Percentiles rank a stretch among this genome's conserved stretches.
Evolutionary conservation across 345 rosid genomes (phyloP).

Genomic region (Hibiscus tridactylites): DNA sequence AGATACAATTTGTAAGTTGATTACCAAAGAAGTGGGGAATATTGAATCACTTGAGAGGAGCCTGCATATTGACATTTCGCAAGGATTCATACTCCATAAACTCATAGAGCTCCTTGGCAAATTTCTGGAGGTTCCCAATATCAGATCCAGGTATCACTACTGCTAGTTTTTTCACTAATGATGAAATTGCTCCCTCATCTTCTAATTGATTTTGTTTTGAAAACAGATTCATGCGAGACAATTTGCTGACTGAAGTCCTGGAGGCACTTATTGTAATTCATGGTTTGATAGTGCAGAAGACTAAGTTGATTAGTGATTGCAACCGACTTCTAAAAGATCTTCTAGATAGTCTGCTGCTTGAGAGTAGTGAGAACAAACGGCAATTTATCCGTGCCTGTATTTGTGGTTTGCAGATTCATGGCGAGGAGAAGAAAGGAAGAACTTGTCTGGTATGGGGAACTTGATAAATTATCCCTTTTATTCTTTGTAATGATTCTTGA

Average conservation of each 20-base stretch:
- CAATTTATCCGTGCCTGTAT: conserved; percentile 94
- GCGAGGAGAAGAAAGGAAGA: conserved; percentile 76
- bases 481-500: background rate
- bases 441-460: conserved; percentile 58
- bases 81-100: conserved; percentile 96
- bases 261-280: conserved; percentile 95
- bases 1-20: conserved; percentile 64
- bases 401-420: conserved; percentile 80
- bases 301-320: conserved; percentile 93
- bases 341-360: conserved; percentile 87
- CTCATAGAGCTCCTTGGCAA: conserved; percentile 91
- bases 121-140: conserved; percentile 83
- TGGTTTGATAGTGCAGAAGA: conserved; percentile 95
- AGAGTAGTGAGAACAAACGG: conserved; percentile 88
- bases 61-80: conserved; percentile 91
- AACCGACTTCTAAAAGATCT: conserved; percentile 85
- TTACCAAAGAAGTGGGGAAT: conserved; percentile 83
- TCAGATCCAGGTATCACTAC: conserved; percentile 66
- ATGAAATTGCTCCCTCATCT: conserved; percentile 11
- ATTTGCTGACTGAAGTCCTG: conserved; percentile 79
- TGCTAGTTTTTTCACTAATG: background rate
- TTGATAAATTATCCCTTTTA: background rate
- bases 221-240: conserved; percentile 81
- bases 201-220: conserved; percentile 19
- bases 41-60: conserved; percentile 88